Conservation (phyloP, 2,329 filamentous ascomycete genomes). For the Aspergillus calidoustus region DNA sequence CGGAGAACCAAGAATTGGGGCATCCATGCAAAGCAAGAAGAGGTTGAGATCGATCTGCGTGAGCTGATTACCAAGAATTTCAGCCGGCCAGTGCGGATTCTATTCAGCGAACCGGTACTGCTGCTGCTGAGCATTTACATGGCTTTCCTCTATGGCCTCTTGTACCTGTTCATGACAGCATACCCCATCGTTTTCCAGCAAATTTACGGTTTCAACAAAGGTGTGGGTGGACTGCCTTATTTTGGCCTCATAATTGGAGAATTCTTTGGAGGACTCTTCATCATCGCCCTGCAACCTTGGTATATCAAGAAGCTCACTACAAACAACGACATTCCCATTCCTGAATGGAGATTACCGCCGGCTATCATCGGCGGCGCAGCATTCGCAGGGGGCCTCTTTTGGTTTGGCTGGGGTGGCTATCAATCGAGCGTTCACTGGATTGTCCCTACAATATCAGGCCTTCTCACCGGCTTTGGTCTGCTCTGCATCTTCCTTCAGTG, state of each 20-base stretch:
- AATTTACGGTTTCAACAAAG: conserved; percentile 71
- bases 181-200: conserved; percentile 43
- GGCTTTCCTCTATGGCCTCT: conserved; percentile 40
- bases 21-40: conserved; percentile 59
- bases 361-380: conserved; percentile 57
- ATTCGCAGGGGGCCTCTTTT: conserved; percentile 69
- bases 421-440: conserved; percentile 46
- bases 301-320: conserved; percentile 71
- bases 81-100: conserved; percentile 45
- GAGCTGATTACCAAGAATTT: conserved; percentile 55
- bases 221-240: conserved; percentile 76
- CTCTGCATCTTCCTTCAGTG: conserved; percentile 60
- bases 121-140: conserved; percentile 47
- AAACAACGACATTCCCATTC: conserved; percentile 62
- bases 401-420: conserved; percentile 75
- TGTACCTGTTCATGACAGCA: conserved; percentile 29
- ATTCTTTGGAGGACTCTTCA: conserved; percentile 67
- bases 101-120: conserved; percentile 49
- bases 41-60: conserved; percentile 54
- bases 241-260: conserved; percentile 82
- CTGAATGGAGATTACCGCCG: conserved; percentile 62
- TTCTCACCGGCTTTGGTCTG: conserved; percentile 63
- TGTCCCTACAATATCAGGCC: conserved; percentile 49
- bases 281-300: conserved; percentile 59
- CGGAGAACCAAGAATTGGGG: conserved; percentile 61